Evolutionary conservation across 2,329 filamentous ascomycete genomes (phyloP).

Genomic region (Xylariaceae sp.): DNA sequence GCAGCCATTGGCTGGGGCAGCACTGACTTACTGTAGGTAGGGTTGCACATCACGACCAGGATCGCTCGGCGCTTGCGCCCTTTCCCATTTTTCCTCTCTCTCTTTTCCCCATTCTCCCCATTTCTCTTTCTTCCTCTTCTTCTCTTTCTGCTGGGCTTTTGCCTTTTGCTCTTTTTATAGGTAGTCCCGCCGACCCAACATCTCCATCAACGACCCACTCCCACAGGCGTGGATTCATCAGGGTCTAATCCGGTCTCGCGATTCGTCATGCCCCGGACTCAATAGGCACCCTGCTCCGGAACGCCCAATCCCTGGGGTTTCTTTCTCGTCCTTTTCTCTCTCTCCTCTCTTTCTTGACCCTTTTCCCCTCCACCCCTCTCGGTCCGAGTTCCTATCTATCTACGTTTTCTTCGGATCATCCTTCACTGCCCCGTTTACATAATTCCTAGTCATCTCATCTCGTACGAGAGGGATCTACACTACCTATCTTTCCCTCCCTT

Average conservation of each 20-base stretch:
- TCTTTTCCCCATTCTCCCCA: no score
- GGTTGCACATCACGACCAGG: conserved; percentile 26
- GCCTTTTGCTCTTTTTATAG: conserved; percentile 33
- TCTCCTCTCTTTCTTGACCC: not conserved
- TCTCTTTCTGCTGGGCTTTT: no score
- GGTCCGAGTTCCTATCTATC: conserved; percentile 15
- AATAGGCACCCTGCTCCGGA: conserved; percentile 10
- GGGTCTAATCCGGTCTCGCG: not conserved
- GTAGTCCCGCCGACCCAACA: conserved; percentile 29
- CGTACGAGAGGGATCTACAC: not conserved
- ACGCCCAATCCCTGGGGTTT: conserved; percentile 14
- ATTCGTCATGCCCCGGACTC: conserved; percentile 20
- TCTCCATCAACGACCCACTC: conserved; percentile 16
- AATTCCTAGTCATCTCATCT: conserved; percentile 17
- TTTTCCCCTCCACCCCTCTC: not conserved
- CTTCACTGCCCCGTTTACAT: conserved; percentile 24
- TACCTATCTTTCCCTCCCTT: not conserved
- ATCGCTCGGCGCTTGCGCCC: conserved; percentile 37
- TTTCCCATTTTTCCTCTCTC: conserved; percentile 3
- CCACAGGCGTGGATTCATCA: conserved; percentile 23
- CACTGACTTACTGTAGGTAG: conserved; percentile 8
- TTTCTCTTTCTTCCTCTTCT: conserved; percentile 3
- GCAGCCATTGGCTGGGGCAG: conserved; percentile 24
- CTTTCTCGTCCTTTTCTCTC: not conserved
- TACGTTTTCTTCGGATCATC: conserved; percentile 25